Conservation (phyloP, 495 filamentous ascomycete genomes). For the Hypoxylon cercidicola region DNA sequence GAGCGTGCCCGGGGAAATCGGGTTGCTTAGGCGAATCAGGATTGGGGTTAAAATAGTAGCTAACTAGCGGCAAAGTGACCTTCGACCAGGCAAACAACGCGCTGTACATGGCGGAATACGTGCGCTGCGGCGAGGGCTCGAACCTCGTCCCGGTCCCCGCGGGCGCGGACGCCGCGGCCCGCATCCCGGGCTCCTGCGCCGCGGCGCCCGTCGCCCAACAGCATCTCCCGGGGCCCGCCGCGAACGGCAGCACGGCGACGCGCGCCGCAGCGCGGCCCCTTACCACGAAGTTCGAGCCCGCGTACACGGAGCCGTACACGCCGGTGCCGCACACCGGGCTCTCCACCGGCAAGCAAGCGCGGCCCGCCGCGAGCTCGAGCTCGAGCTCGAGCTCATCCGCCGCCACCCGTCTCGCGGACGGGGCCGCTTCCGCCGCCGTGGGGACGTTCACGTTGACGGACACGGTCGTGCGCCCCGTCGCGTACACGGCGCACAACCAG, state of each 20-base stretch:
- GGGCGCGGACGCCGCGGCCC: slow-evolving; percentile 39
- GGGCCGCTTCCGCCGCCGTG: slow-evolving; percentile 17
- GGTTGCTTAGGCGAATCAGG: not conserved
- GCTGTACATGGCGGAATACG: slow-evolving; percentile 45
- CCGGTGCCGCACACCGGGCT: not conserved
- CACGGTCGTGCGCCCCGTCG: slow-evolving; percentile 30
- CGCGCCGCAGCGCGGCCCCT: not conserved
- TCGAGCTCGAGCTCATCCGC: no score
- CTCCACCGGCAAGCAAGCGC: slow-evolving; percentile 9
- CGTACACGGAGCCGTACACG: not conserved
- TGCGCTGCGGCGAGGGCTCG: slow-evolving; percentile 35
- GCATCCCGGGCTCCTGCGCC: slow-evolving; percentile 41
- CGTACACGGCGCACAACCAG: slow-evolving; percentile 21
- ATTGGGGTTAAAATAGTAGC: not conserved
- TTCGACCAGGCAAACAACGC: slow-evolving; percentile 47
- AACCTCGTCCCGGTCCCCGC: slow-evolving; percentile 41
- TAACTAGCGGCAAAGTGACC: slow-evolving; percentile 28
- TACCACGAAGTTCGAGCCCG: slow-evolving; percentile 2
- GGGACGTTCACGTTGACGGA: slow-evolving; percentile 33
- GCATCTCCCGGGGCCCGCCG: not conserved
- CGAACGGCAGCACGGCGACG: not conserved
- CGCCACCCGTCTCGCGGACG: not conserved
- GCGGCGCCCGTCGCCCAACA: slow-evolving; percentile 9
- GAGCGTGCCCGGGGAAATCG: not conserved
- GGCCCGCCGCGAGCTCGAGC: not conserved